phyloP scores from a whole-genome alignment of 768 basidiomycete genomes.

The Paxillus rubicundulus region DNA sequence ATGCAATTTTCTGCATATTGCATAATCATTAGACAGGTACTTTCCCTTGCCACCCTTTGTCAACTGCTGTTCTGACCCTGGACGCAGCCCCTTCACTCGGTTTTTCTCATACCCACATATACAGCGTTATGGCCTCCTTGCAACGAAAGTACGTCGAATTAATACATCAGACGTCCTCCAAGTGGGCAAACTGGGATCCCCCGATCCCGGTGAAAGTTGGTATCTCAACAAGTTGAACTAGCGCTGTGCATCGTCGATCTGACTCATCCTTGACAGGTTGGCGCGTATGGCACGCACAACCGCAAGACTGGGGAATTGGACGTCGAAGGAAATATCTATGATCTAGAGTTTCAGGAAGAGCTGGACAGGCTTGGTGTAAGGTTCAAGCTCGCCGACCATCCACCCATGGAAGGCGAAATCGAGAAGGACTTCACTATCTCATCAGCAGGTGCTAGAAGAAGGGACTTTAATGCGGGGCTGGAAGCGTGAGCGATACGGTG shows the following conservation, averaged over 20 bases:
- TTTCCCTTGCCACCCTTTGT: too few relatives aligned
- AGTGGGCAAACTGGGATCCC: conserved; percentile 41
- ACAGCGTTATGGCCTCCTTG: conserved; percentile 8
- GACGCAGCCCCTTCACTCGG: too few relatives aligned
- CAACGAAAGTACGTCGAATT: conserved; percentile 37
- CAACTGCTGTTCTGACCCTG: too few relatives aligned
- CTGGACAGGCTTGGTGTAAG: conserved; percentile 4
- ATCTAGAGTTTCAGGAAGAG: conserved; percentile 11
- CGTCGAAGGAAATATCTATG: conserved; percentile 35
- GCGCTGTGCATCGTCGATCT: neutral
- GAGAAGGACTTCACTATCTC: conserved; percentile 26
- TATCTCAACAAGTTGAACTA: neutral
- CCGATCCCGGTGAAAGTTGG: conserved; percentile 32
- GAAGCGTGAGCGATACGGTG: conserved; percentile 18
- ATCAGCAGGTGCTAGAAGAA: conserved; percentile 20
- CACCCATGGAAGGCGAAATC: conserved; percentile 4
- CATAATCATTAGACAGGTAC: too few relatives aligned
- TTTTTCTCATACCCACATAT: too few relatives aligned
- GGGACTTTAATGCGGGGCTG: conserved; percentile 11
- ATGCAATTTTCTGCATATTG: too few relatives aligned
- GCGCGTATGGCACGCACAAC: conserved; percentile 33
- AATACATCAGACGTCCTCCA: conserved; percentile 29
- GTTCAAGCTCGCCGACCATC: conserved; percentile 14
- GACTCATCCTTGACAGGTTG: conserved; percentile 25
- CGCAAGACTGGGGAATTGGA: conserved; percentile 28